Conservation (phyloP, 2,329 filamentous ascomycete species). For the Neonectria hederae region DNA sequence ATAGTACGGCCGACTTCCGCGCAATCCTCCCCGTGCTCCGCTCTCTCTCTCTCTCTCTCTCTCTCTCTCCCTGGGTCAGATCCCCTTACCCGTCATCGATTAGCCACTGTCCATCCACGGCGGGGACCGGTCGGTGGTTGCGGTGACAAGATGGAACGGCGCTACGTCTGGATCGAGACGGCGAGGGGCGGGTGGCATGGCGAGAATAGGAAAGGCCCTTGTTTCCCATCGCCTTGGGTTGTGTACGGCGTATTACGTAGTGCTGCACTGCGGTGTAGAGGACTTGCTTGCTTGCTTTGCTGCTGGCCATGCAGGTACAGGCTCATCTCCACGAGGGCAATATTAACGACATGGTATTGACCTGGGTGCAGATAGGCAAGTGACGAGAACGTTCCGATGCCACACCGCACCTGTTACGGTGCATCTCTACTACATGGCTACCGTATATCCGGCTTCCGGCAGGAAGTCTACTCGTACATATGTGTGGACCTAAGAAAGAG, state of each 20-base stretch:
- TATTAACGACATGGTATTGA: not conserved
- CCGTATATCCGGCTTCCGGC: no score
- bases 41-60: no score
- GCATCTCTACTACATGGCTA: not conserved
- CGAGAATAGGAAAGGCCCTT: slow-evolving; percentile 27
- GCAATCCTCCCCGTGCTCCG: slow-evolving; percentile 7
- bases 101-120: slow-evolving; percentile 21
- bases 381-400: not conserved
- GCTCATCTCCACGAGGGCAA: not conserved
- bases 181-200: slow-evolving; percentile 22
- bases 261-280: not conserved
- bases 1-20: slow-evolving; percentile 27
- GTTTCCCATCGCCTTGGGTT: slow-evolving; percentile 3
- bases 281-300: not conserved
- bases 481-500: not conserved
- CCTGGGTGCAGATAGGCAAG: not conserved
- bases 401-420: not conserved
- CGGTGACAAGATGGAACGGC: slow-evolving; percentile 33
- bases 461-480: no score
- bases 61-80: slow-evolving; percentile 2
- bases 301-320: not conserved
- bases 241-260: not conserved
- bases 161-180: slow-evolving; percentile 20
- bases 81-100: slow-evolving; percentile 10
- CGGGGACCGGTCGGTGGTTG: slow-evolving; percentile 32